Conservation (phyloP, 2,329 filamentous ascomycete genomes). For the Juglanconis sp. region DNA sequence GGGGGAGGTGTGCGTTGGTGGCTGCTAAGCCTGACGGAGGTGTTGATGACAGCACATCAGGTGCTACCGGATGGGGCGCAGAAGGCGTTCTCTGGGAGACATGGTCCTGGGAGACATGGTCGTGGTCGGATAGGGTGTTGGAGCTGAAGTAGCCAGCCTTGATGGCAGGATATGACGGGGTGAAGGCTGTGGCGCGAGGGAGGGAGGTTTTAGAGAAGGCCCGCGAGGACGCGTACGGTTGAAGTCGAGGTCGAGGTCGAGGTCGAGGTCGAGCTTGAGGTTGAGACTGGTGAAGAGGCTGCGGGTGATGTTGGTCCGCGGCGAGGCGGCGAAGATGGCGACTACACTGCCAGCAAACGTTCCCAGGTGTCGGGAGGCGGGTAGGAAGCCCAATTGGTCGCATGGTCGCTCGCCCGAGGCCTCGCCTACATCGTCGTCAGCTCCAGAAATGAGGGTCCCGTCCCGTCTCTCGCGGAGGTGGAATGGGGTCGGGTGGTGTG, state of each 20-base stretch:
- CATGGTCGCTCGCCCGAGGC: conserved; percentile 10
- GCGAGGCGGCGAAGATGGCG: conserved; percentile 14
- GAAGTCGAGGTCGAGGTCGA: neutral
- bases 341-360: conserved; percentile 27
- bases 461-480: neutral
- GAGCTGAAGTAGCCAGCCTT: conserved; percentile 33
- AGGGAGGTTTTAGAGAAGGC: conserved; percentile 23
- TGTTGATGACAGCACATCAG: neutral
- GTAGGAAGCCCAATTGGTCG: conserved; percentile 13
- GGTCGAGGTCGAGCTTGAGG: neutral
- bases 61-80: conserved; percentile 10
- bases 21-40: neutral
- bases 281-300: neutral
- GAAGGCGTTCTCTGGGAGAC: conserved; percentile 9
- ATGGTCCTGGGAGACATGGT: conserved; percentile 20
- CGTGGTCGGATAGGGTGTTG: conserved; percentile 29
- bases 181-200: conserved; percentile 15
- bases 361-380: conserved; percentile 12
- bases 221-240: neutral
- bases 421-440: neutral
- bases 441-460: neutral
- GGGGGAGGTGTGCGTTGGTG: conserved; percentile 17
- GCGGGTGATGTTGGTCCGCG: neutral
- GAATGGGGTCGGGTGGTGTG: neutral
- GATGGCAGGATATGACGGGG: conserved; percentile 21